These are phyloP conservation scores for Clonostachys solani DNA, from an alignment of 2,329 filamentous ascomycete genomes.

Conservation along the genomic window DNA sequence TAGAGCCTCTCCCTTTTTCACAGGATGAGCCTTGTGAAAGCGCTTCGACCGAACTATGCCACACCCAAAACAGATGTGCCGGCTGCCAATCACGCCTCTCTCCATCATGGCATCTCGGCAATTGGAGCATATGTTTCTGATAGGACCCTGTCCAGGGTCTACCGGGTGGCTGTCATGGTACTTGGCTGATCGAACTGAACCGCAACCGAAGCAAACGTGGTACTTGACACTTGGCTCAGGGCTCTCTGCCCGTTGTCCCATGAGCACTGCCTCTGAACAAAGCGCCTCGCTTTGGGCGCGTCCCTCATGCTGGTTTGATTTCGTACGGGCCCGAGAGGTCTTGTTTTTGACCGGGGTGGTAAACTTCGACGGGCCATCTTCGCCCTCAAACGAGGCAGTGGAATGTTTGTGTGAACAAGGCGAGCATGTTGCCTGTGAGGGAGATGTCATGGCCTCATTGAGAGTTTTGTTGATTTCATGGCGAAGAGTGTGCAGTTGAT, in stretches of 20 bases:
- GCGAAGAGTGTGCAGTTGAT: not conserved
- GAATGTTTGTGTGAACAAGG: too few relatives aligned
- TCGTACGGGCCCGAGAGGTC: too few relatives aligned
- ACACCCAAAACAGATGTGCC: conserved; percentile 35
- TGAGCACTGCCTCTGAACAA: too few relatives aligned
- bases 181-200: conserved; percentile 21
- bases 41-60: conserved; percentile 15
- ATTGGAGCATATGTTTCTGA: conserved; percentile 25
- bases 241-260: too few relatives aligned
- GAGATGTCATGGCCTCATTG: not conserved
- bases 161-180: conserved; percentile 29
- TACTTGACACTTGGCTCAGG: too few relatives aligned
- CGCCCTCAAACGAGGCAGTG: too few relatives aligned
- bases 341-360: too few relatives aligned
- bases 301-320: too few relatives aligned
- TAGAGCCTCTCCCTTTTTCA: conserved; percentile 14
- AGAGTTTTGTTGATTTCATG: not conserved
- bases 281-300: too few relatives aligned
- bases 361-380: too few relatives aligned
- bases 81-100: conserved; percentile 10
- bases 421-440: not conserved
- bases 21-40: conserved; percentile 13
- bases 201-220: conserved; percentile 24
- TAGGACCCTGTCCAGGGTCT: conserved; percentile 8
- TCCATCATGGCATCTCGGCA: conserved; percentile 21